Evolutionary conservation across 129 eudicot species (phyloP), one percentile per base, ranked within the genome.

Genomic region (Helianthus tuberosus): DNA sequence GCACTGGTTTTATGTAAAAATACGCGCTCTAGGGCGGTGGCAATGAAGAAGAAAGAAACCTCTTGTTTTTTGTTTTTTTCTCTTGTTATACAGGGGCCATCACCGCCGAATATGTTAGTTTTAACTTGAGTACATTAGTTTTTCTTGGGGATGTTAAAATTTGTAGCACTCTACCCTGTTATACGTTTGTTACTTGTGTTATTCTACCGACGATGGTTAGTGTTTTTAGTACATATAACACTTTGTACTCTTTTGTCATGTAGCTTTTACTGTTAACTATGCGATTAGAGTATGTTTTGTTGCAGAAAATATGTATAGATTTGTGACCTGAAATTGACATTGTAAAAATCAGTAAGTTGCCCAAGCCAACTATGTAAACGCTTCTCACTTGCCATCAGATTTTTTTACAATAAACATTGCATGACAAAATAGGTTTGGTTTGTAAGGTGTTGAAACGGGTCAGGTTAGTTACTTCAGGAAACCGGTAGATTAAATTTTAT

Each of bases 141-240:
- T 11, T 64, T 44, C 54, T 20, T 9, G 13, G 32, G 66, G 74
- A 72, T 43, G 64, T 68, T 60, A 71, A 73, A 57, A 12, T 75
- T 75, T 79, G 57, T 73, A 77, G 69, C 66, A 71, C 60, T 23
- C 76, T 69, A 73, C 72, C 47, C 25, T 71, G 82, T 79, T 68
- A 80, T 77, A 72, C 77, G 57, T 57, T 63, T 77, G 77, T 77
- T 81, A 61, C 69, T 66, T 39, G 23, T 77, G 73, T 39, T 74
- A 11, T 44, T 48, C 8, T 13, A n/a, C 72, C 51, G 69, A 71
- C 60, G 64, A 72, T 72, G 63, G 55, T 79, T 80, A 68, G 85
- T 84, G 74, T 72, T 66, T 75, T 66, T 73, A 52, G 61, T 69
- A 67, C 71, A 61, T 47, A 71, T 46, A 41, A 73, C 17, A 59